These are phyloP conservation scores for Zoysia japonica DNA, from an alignment of 176 grass and related monocot species.

Conservation along the genomic window DNA sequence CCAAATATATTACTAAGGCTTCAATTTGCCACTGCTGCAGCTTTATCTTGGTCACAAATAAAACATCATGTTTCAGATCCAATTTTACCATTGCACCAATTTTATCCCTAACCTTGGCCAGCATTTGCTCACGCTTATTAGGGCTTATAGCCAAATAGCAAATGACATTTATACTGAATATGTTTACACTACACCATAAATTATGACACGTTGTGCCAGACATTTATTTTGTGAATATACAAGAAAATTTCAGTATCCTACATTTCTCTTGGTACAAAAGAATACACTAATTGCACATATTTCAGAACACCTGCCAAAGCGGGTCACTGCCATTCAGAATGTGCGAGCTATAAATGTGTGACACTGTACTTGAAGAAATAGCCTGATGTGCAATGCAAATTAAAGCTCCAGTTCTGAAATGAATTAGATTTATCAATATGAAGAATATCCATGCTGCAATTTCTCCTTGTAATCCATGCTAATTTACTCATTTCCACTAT, in stretches of 20 bases:
- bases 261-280: neutral
- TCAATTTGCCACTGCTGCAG: no score
- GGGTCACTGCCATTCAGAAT: neutral
- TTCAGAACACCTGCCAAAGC: neutral
- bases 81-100: neutral
- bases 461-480: neutral
- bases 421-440: neutral
- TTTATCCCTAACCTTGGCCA: neutral
- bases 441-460: neutral
- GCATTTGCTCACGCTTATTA: neutral
- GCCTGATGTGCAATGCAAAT: neutral
- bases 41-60: no score
- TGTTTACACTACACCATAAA: neutral
- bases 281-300: neutral
- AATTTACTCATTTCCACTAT: neutral
- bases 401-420: neutral
- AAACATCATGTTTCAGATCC: no score
- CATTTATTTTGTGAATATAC: neutral
- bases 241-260: neutral
- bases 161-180: constrained; percentile 11
- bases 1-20: neutral
- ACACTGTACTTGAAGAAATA: neutral
- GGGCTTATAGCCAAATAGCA: neutral
- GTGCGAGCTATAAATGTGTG: neutral
- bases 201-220: neutral